These are phyloP conservation scores for Ophiocordyceps australis DNA, from an alignment of 2,329 filamentous ascomycete genomes.

Conservation along the genomic window DNA sequence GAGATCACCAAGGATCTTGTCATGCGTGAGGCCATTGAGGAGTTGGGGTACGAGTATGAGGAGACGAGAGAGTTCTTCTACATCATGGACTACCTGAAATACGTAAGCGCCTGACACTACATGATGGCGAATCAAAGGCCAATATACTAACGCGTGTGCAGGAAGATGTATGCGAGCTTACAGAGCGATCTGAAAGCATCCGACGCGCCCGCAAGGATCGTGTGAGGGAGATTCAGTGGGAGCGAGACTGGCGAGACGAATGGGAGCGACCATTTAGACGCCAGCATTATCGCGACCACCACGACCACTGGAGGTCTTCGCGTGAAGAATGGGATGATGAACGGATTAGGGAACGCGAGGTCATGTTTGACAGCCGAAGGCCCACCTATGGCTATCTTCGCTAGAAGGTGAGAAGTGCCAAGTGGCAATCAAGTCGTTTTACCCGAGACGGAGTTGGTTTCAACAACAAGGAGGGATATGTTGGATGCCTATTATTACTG, in stretches of 20 bases:
- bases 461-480: too few relatives aligned
- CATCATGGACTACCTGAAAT: constrained; percentile 73
- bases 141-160: constrained; percentile 21
- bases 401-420: too few relatives aligned
- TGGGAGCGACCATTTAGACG: constrained; percentile 23
- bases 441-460: too few relatives aligned
- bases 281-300: constrained; percentile 12
- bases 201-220: constrained; percentile 40
- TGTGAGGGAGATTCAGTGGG: constrained; percentile 35
- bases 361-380: constrained; percentile 37
- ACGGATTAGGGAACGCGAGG: constrained; percentile 47
- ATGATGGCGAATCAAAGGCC: background rate
- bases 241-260: constrained; percentile 36
- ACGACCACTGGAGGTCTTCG: constrained; percentile 7
- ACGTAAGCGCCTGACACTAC: constrained; percentile 40
- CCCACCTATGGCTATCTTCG: constrained; percentile 9
- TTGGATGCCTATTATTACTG: too few relatives aligned
- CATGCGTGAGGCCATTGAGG: constrained; percentile 68
- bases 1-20: constrained; percentile 93
- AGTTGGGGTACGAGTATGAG: constrained; percentile 72
- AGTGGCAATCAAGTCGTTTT: too few relatives aligned
- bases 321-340: constrained; percentile 36
- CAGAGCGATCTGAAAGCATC: constrained; percentile 69
- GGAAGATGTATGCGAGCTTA: constrained; percentile 76
- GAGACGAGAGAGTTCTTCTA: constrained; percentile 85